Percentiles rank a stretch among this genome's conserved stretches.
These are phyloP conservation scores for Nakazawaea laoshanensis DNA, from an alignment of 805 yeast species.

Conservation along the genomic window DNA sequence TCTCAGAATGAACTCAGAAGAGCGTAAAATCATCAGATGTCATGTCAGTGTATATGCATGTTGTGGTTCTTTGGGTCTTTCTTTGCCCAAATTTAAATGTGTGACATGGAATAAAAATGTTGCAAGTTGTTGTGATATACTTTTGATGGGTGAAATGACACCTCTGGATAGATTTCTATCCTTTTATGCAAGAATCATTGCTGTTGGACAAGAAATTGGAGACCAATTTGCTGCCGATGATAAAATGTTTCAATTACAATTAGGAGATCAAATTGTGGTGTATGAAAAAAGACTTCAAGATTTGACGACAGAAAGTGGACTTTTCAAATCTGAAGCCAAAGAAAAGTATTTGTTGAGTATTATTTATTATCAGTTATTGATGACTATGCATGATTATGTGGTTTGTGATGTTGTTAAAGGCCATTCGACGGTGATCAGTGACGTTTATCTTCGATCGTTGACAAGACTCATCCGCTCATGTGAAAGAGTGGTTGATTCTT, in stretches of 20 bases:
- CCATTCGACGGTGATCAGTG: constrained; percentile 15
- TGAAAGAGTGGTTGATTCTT: constrained; percentile 37
- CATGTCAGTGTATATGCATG: constrained; percentile 40
- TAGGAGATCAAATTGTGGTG: constrained; percentile 5
- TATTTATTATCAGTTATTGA: constrained; percentile 39
- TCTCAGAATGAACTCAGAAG: constrained; percentile 21
- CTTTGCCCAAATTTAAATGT: constrained; percentile 40
- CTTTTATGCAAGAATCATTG: constrained; percentile 33
- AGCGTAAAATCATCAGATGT: constrained; percentile 29
- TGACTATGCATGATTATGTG: constrained; percentile 43
- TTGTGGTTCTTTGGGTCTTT: constrained; percentile 42
- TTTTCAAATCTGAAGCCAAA: constrained; percentile 23
- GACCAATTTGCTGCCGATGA: constrained; percentile 27
- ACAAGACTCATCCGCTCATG: constrained; percentile 34
- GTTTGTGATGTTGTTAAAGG: constrained; percentile 25
- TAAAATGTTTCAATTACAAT: constrained; percentile 4
- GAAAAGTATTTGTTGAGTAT: constrained; percentile 32
- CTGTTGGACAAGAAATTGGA: constrained; percentile 41
- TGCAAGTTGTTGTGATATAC: constrained; percentile 26
- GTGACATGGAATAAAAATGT: constrained; percentile 40
- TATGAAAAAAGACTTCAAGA: constrained; percentile 33
- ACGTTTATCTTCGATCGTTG: constrained; percentile 28
- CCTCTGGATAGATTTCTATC: constrained; percentile 33
- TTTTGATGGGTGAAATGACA: constrained; percentile 27
- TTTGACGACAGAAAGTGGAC: constrained; percentile 30